These are phyloP conservation scores for Leccinum angustisporum DNA, from an alignment of 1,284 basidiomycete species.

Conservation along the genomic window DNA sequence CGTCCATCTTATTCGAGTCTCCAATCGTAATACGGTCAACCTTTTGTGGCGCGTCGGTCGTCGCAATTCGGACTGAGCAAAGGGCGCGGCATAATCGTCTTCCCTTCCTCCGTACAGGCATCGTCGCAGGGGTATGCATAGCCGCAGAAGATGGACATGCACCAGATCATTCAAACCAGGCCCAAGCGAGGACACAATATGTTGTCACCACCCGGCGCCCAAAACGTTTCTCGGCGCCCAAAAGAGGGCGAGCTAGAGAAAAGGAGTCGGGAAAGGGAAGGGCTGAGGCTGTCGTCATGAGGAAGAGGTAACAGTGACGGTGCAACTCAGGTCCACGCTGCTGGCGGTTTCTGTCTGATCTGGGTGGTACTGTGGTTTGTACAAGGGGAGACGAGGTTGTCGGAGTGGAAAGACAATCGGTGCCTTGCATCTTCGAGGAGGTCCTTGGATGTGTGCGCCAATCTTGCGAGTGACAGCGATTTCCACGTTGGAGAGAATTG, in stretches of 20 bases:
- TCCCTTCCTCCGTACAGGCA: conserved; percentile 1
- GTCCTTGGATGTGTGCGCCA: neutral
- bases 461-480: neutral
- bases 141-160: neutral
- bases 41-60: neutral
- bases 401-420: neutral
- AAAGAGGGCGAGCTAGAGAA: conserved; percentile 17
- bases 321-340: neutral
- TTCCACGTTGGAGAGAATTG: neutral
- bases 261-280: neutral
- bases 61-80: neutral
- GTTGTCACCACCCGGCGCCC: conserved; percentile 6
- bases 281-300: neutral
- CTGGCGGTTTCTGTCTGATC: conserved; percentile 5
- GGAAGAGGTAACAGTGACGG: neutral
- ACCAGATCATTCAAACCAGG: conserved; percentile 3
- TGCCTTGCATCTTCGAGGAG: neutral
- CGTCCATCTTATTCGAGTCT: neutral
- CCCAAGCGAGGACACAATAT: neutral
- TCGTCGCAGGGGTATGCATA: neutral
- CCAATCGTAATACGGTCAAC: neutral
- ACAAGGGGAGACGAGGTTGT: neutral
- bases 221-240: conserved; percentile 5
- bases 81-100: conserved; percentile 3
- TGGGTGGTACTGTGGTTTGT: neutral